phyloP scores from a whole-genome alignment of 257 asterid species.

The Ilex aquifolium region DNA sequence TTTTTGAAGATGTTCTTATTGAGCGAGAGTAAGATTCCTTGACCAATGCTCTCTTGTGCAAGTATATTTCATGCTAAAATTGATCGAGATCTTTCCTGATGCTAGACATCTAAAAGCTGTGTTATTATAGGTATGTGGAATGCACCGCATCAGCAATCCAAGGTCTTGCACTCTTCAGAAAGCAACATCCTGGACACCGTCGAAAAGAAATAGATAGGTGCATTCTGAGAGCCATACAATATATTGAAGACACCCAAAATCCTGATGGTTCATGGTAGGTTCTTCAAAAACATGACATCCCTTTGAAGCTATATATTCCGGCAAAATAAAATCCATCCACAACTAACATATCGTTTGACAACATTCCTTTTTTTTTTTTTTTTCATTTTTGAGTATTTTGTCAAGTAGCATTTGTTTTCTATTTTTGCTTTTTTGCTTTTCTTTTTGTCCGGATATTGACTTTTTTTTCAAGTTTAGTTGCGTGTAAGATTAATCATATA shows the following conservation, averaged over 20 bases:
- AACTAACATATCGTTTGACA: no score
- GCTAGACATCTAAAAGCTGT: no score
- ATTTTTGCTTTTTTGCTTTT: no score
- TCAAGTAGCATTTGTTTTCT: no score
- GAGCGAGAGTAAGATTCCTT: constrained; percentile 41
- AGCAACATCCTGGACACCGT: constrained; percentile 30
- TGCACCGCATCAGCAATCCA: constrained; percentile 56
- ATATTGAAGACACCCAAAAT: constrained; percentile 33
- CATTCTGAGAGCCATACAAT: constrained; percentile 29
- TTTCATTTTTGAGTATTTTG: no score
- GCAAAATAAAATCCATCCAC: no score
- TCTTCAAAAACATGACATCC: no score
- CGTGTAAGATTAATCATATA: no score
- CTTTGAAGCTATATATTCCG: no score
- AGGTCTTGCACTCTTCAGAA: constrained; percentile 34
- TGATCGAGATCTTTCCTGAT: neutral
- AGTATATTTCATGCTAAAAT: neutral
- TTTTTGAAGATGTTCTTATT: constrained; percentile 37
- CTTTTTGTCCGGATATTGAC: no score
- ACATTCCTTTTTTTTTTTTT: no score
- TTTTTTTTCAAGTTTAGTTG: no score
- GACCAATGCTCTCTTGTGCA: neutral
- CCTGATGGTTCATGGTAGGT: constrained; percentile 53
- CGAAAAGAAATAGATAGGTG: constrained; percentile 36
- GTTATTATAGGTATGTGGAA: constrained; percentile 37